Conservation (phyloP, 495 filamentous ascomycete species). For the Hypoxylon cercidicola region DNA sequence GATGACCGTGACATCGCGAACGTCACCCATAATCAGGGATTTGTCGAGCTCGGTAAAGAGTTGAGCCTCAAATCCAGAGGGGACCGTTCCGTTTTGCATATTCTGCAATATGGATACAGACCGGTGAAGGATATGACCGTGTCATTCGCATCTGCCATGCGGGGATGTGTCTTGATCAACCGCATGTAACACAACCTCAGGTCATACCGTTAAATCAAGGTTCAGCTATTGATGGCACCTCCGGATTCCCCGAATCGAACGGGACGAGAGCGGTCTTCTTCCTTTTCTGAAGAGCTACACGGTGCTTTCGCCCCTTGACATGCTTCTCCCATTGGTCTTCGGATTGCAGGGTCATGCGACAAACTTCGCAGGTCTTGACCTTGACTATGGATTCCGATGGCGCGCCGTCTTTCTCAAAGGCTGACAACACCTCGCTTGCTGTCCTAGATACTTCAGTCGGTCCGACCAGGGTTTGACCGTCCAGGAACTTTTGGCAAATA, state of each 20-base stretch:
- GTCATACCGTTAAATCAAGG: neutral
- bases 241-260: constrained; percentile 10
- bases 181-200: neutral
- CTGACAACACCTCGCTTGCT: constrained; percentile 65
- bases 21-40: too few relatives aligned
- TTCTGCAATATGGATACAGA: too few relatives aligned
- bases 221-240: neutral
- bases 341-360: constrained; percentile 71
- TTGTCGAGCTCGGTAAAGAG: too few relatives aligned
- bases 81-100: too few relatives aligned
- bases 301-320: constrained; percentile 72
- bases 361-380: constrained; percentile 73
- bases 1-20: too few relatives aligned
- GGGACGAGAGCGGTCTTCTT: constrained; percentile 45
- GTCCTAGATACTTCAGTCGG: constrained; percentile 70
- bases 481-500: constrained; percentile 70
- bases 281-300: constrained; percentile 40
- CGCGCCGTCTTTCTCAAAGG: constrained; percentile 61
- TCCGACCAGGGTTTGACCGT: constrained; percentile 62
- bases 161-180: neutral
- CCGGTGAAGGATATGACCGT: neutral
- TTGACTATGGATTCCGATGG: constrained; percentile 59
- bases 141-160: neutral
- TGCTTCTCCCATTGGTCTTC: constrained; percentile 82
- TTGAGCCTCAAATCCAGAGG: too few relatives aligned